Conservation (phyloP, 2,329 filamentous ascomycete species). For the Paraconiothyrium brasiliense region DNA sequence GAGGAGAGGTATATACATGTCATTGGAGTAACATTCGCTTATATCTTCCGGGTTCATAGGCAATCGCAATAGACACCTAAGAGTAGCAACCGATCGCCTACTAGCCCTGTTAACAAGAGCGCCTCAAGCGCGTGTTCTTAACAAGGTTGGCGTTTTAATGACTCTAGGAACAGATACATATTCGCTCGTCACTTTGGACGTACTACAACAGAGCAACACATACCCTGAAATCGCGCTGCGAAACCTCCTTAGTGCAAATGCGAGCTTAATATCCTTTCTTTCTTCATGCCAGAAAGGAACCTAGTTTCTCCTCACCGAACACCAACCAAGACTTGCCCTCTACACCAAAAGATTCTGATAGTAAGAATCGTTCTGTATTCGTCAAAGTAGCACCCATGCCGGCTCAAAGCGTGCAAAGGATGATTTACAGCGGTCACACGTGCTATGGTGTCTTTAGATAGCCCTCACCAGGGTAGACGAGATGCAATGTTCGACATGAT, state of each 20-base stretch:
- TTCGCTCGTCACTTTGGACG: no score
- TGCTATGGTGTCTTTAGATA: not conserved
- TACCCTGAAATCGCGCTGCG: no score
- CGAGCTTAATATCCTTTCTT: not conserved
- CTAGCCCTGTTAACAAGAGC: no score
- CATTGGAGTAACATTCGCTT: no score
- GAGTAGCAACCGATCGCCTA: no score
- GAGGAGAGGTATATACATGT: no score
- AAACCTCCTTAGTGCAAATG: not conserved
- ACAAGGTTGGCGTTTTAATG: no score
- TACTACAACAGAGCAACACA: no score
- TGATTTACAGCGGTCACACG: not conserved
- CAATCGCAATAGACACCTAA: no score
- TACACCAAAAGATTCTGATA: not conserved
- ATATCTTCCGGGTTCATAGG: no score
- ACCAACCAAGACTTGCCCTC: not conserved
- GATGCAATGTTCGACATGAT: not conserved
- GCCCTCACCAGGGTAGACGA: not conserved
- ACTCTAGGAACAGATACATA: no score
- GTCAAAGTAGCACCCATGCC: not conserved
- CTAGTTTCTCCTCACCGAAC: not conserved
- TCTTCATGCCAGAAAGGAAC: not conserved
- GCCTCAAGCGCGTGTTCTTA: no score
- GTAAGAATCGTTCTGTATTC: not conserved
- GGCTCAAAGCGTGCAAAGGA: not conserved